Conservation (phyloP, 148 eudicot genomes). For the Rhododendron mucronatum region DNA sequence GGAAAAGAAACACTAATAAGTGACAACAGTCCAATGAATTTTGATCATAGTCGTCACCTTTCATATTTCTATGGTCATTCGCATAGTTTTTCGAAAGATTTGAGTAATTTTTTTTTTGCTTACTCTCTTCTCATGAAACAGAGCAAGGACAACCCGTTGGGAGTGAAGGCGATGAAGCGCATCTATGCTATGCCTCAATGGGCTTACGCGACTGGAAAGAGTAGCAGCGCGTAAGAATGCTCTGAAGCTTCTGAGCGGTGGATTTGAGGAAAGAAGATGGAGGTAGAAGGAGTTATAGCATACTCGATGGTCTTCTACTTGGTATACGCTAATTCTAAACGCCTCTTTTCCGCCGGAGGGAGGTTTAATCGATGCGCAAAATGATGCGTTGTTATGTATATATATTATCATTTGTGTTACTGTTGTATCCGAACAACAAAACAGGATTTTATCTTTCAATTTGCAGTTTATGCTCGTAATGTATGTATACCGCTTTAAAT, state of each 20-base stretch:
- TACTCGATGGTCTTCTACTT: background rate
- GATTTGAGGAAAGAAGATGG: background rate
- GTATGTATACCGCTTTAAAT: too few species aligned
- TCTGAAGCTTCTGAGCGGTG: background rate
- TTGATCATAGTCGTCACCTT: background rate
- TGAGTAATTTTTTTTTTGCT: background rate
- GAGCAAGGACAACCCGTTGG: constrained; percentile 11
- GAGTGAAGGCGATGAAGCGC: constrained; percentile 8
- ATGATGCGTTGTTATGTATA: background rate
- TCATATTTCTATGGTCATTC: background rate
- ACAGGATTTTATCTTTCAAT: background rate
- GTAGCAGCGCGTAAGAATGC: background rate
- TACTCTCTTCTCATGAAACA: background rate
- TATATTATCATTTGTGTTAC: background rate
- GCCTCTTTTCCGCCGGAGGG: background rate
- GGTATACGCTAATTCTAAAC: background rate
- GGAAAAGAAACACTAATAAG: background rate
- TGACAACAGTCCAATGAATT: background rate
- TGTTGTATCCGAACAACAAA: background rate
- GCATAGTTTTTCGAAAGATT: background rate
- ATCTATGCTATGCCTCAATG: background rate
- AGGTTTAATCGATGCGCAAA: background rate
- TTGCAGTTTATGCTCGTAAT: background rate
- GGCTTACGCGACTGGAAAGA: background rate
- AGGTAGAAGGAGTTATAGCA: background rate